These are phyloP conservation scores for Cryphonectria nitschkei DNA, from an alignment of 2,329 filamentous ascomycete species.

Conservation along the genomic window DNA sequence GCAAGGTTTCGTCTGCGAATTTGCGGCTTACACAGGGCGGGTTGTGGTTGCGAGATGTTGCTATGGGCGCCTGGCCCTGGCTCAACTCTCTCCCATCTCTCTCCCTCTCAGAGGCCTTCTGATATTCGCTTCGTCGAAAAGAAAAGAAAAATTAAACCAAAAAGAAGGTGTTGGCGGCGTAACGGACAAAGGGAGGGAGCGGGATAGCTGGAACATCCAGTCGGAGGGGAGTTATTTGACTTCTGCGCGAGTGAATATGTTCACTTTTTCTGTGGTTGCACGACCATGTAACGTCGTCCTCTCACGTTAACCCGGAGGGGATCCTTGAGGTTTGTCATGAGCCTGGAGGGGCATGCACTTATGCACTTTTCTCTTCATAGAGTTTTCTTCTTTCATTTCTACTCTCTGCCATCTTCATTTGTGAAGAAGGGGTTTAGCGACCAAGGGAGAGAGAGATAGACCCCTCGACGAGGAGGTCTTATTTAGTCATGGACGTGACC, in stretches of 20 bases:
- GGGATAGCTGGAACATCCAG: constrained; percentile 24
- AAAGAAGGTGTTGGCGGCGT: constrained; percentile 26
- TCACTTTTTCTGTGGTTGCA: not conserved
- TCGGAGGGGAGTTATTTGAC: constrained; percentile 20
- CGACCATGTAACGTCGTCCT: constrained; percentile 8
- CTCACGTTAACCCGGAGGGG: not conserved
- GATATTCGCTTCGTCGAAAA: constrained; percentile 9
- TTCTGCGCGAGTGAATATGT: constrained; percentile 6
- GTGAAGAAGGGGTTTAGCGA: not conserved
- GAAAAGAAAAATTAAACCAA: not conserved
- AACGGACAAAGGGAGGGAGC: constrained; percentile 19
- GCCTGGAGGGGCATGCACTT: constrained; percentile 1
- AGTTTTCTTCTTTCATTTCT: not conserved
- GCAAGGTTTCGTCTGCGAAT: not conserved
- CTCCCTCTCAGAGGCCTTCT: not conserved
- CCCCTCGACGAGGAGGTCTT: not conserved
- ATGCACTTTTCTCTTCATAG: constrained; percentile 4
- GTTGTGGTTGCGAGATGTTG: not conserved
- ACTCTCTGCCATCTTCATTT: not conserved
- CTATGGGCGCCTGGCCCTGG: not conserved
- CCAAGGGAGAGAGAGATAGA: not conserved
- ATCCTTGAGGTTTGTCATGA: constrained; percentile 6
- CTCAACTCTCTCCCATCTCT: not conserved
- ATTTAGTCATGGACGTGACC: not conserved
- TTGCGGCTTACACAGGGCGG: not conserved